Evolutionary conservation across 73 alveolate species (phyloP), one percentile per base, ranked within the genome.

Genomic region (Breviolum minutum): DNA sequence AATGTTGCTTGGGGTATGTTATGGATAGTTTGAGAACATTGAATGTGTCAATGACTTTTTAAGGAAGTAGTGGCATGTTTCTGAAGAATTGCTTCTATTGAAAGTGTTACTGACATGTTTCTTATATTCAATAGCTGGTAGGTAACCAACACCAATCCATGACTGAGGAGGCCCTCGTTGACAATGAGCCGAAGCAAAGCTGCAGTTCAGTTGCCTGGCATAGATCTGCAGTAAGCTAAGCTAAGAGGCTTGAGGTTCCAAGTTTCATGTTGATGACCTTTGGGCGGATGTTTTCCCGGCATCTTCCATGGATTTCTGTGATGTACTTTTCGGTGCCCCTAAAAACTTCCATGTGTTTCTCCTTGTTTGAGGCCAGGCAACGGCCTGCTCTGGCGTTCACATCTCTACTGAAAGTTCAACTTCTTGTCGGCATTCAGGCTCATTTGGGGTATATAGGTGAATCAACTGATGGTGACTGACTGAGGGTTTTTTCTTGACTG

Each of bases 121-220:
- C 54, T 40, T 40, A 40, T 40, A 40, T 40, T 2, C 77, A 66
- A 66, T 11, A 40, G 54, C 54, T 40, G 54, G 3, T 40, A 40
- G 54, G 54, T 3, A 40, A 40, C 54, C 54, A 40, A 40, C 54
- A 40, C 54, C 54, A 40, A 40, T 22, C 77, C 24, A 22, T 40
- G 54, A 40, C 40, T 22, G 29, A 83, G 92, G 92, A 74, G 92
- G 27, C 92, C 92, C 16, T 83, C 92, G 17, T 73, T 83, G 71
- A 83, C 92, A 7, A 83, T 83, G 92, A 83, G 92, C 92, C 92
- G 92, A 70, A 83, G 92, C 60, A 83, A 60, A 60, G 92, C 92
- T 83, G 70, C 74, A 24, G 92, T 83, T 70, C 92, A 54, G 92
- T 16, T 10, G 54, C 92, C 26, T 83, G 92, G 74, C 70, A 10